phyloP scores from a whole-genome alignment of 352 stramenopile species.

The Globisporangium cylindrosporum region DNA sequence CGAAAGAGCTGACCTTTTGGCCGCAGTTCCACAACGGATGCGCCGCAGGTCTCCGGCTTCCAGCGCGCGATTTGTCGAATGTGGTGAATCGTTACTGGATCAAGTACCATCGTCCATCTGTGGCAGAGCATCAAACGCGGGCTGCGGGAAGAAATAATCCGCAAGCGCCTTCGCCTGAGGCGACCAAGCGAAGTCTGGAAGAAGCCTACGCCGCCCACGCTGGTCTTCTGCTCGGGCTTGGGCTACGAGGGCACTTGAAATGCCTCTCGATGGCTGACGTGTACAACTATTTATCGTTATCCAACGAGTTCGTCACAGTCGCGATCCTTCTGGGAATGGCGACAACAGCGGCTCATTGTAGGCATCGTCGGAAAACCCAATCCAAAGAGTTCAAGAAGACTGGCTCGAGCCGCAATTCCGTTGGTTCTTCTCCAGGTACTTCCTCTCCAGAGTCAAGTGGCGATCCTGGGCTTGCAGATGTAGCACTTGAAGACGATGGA shows the following conservation, averaged over 20 bases:
- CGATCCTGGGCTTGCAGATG: slow-evolving; percentile 6
- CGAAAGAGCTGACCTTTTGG: slow-evolving; percentile 93
- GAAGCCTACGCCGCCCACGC: slow-evolving; percentile 90
- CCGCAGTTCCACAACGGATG: slow-evolving; percentile 99
- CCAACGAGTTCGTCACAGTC: slow-evolving; percentile 95
- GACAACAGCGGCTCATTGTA: slow-evolving; percentile 89
- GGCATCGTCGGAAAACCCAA: slow-evolving; percentile 38
- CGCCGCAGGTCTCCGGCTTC: slow-evolving; percentile 91
- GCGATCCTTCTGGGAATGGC: slow-evolving; percentile 97
- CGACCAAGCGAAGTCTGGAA: slow-evolving; percentile 50
- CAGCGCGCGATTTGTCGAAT: slow-evolving; percentile 52
- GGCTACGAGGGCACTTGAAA: slow-evolving; percentile 92
- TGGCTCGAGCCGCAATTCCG: not conserved
- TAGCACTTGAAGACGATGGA: slow-evolving; percentile 19
- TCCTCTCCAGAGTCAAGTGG: not conserved
- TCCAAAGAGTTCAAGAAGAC: slow-evolving; percentile 4
- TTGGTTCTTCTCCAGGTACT: not conserved
- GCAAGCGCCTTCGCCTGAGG: slow-evolving; percentile 18
- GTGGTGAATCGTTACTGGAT: slow-evolving; percentile 97
- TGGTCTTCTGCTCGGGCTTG: slow-evolving; percentile 95
- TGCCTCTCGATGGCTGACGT: slow-evolving; percentile 96
- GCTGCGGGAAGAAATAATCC: slow-evolving; percentile 1
- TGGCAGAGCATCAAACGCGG: slow-evolving; percentile 26
- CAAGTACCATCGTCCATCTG: slow-evolving; percentile 93
- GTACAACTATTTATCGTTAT: slow-evolving; percentile 98